Conservation (phyloP, 305 asterid genomes). For the Ruellia speciosa region DNA sequence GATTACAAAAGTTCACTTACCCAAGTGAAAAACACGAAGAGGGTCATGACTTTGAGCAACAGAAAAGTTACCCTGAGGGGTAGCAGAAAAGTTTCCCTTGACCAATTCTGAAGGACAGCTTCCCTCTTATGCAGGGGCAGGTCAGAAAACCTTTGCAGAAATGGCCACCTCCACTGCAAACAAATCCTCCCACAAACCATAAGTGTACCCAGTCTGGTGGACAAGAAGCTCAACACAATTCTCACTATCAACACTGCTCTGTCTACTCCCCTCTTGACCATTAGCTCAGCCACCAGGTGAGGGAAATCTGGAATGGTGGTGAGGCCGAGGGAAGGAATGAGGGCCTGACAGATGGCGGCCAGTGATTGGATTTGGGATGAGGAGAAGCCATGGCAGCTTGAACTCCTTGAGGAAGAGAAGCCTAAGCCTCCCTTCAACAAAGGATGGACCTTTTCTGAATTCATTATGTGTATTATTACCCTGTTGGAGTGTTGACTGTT, state of each 20-base stretch:
- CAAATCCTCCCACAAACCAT: slow-evolving; percentile 62
- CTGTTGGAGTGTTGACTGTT: too few relatives aligned
- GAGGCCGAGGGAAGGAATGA: slow-evolving; percentile 47
- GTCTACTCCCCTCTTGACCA: slow-evolving; percentile 40
- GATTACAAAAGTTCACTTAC: slow-evolving; percentile 28
- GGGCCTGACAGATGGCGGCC: slow-evolving; percentile 57
- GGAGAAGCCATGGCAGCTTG: slow-evolving; percentile 58
- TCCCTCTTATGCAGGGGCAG: slow-evolving; percentile 57
- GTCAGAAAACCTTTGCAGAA: slow-evolving; percentile 51
- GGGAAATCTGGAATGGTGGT: slow-evolving; percentile 12
- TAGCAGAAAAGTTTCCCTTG: slow-evolving; percentile 36
- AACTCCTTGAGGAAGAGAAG: slow-evolving; percentile 6
- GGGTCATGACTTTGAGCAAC: slow-evolving; percentile 35
- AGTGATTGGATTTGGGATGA: slow-evolving; percentile 60
- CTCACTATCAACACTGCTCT: slow-evolving; percentile 41
- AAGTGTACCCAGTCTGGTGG: slow-evolving; percentile 67
- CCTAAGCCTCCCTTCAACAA: slow-evolving; percentile 37
- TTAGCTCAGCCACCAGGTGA: slow-evolving; percentile 43
- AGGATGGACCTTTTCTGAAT: slow-evolving; percentile 32
- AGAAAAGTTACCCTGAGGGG: slow-evolving; percentile 52
- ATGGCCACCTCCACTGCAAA: slow-evolving; percentile 63
- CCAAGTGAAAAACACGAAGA: slow-evolving; percentile 55
- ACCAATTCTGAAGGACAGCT: slow-evolving; percentile 61
- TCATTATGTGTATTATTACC: neutral
- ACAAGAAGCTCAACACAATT: slow-evolving; percentile 39